Conservation (phyloP, 2,329 filamentous ascomycete species). For the Fusarium multiceps region DNA sequence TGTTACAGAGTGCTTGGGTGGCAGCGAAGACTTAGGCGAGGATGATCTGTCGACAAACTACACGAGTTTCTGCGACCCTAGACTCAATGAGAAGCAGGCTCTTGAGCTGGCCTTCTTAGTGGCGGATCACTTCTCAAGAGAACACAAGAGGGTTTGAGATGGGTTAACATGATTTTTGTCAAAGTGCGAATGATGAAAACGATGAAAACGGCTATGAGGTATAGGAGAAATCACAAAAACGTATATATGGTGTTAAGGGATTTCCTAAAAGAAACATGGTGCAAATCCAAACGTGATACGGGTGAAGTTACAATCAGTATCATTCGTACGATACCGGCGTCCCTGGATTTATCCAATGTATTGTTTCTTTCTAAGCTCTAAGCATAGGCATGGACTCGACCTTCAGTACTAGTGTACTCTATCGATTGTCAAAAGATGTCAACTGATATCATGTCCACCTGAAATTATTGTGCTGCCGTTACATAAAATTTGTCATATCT, state of each 20-base stretch:
- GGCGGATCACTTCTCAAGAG: constrained; percentile 76
- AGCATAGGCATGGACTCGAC: constrained; percentile 24
- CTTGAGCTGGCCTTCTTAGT: constrained; percentile 94
- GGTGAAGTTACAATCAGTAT: neutral
- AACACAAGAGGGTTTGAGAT: constrained; percentile 36
- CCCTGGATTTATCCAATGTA: constrained; percentile 11
- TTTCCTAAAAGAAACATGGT: neutral
- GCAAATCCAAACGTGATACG: neutral
- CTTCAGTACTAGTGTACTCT: neutral
- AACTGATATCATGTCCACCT: constrained; percentile 29
- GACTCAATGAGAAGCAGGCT: constrained; percentile 97
- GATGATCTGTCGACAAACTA: constrained; percentile 92
- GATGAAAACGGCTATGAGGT: neutral
- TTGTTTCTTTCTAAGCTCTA: constrained; percentile 20
- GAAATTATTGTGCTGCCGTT: constrained; percentile 34
- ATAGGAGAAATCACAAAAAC: neutral
- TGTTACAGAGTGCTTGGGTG: constrained; percentile 95
- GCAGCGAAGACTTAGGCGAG: constrained; percentile 86
- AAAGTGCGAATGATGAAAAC: neutral
- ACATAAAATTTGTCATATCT: constrained; percentile 33
- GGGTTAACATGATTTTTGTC: neutral
- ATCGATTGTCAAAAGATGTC: constrained; percentile 21
- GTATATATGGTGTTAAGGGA: neutral
- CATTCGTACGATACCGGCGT: neutral
- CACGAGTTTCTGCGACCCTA: constrained; percentile 94